A percentile compares a stretch with the other conserved stretches of the same genome.
Evolutionary conservation across 2,329 filamentous ascomycete species (phyloP).

Genomic region (Ampelomyces quisqualis): DNA sequence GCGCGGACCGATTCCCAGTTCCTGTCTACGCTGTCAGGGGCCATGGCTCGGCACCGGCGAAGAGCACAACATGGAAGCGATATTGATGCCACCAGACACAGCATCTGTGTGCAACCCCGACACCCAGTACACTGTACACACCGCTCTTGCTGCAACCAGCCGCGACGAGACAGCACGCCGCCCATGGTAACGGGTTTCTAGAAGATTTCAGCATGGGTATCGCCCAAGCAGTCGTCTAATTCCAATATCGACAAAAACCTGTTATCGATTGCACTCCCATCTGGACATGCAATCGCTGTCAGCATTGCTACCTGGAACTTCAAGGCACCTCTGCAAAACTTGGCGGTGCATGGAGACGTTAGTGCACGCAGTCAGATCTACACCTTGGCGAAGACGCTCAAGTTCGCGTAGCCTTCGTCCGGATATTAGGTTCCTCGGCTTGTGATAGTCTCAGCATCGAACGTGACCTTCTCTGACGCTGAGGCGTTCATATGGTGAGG

Average conservation of each 20-base stretch:
- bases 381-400: too few relatives aligned
- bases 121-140: slow-evolving; percentile 28
- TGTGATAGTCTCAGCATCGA: too few relatives aligned
- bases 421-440: too few relatives aligned
- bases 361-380: too few relatives aligned
- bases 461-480: not conserved
- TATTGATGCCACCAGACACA: slow-evolving; percentile 37
- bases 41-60: slow-evolving; percentile 3
- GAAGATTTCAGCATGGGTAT: slow-evolving; percentile 2
- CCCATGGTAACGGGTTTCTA: slow-evolving; percentile 25
- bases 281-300: slow-evolving; percentile 12
- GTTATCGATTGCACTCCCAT: slow-evolving; percentile 26
- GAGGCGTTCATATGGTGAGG: not conserved
- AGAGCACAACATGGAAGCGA: slow-evolving; percentile 25
- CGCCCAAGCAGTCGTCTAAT: slow-evolving; percentile 9
- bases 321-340: not conserved
- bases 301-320: slow-evolving; percentile 17
- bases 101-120: slow-evolving; percentile 27
- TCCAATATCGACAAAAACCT: slow-evolving; percentile 21
- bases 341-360: not conserved
- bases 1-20: slow-evolving; percentile 13
- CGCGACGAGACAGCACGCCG: slow-evolving; percentile 12
- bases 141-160: slow-evolving; percentile 31
- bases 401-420: too few relatives aligned
- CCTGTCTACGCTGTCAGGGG: slow-evolving; percentile 12